Conservation (phyloP, 441 rosid genomes). For the Pelargonium citronellum region DNA sequence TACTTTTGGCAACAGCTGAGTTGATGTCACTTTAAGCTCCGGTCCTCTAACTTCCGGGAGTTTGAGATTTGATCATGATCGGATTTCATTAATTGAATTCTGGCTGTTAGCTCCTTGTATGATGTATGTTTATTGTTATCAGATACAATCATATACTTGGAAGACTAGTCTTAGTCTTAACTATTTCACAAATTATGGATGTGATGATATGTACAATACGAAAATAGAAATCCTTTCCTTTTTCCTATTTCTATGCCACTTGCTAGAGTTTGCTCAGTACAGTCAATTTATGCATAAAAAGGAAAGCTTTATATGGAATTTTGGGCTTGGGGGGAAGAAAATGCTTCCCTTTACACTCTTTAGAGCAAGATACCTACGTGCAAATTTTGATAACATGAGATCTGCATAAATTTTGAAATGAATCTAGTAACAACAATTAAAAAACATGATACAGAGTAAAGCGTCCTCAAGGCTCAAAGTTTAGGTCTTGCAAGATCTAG, state of each 20-base stretch:
- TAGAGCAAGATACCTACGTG: not conserved
- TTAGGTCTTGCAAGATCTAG: not conserved
- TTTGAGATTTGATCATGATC: conserved; percentile 1
- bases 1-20: not conserved
- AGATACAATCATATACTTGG: not conserved
- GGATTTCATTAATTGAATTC: not conserved
- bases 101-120: not conserved
- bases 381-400: not conserved
- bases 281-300: not conserved
- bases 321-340: conserved; percentile 1
- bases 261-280: not conserved
- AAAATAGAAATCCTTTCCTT: not conserved
- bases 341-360: not conserved
- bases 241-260: not conserved
- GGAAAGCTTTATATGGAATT: not conserved
- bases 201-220: not conserved
- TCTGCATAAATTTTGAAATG: not conserved
- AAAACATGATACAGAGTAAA: not conserved
- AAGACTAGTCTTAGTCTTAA: not conserved
- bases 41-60: not conserved
- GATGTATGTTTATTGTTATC: not conserved
- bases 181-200: not conserved
- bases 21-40: not conserved
- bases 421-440: not conserved
- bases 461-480: conserved; percentile 6